These are phyloP conservation scores for Aureobasidium pullulans DNA, from an alignment of 2,329 filamentous ascomycete genomes.

Conservation along the genomic window DNA sequence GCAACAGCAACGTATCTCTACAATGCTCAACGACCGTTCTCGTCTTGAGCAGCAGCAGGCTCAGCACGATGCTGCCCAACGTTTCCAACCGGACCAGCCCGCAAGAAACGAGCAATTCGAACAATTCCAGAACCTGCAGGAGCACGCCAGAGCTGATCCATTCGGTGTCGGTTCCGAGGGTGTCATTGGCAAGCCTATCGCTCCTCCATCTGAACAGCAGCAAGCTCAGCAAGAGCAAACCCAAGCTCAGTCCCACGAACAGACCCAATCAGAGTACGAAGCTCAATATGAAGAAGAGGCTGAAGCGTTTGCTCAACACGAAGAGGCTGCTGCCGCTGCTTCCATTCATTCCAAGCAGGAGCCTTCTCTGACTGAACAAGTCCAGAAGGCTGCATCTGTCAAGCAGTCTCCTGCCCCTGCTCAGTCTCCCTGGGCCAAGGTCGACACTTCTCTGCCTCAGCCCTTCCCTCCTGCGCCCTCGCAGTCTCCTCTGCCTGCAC, in stretches of 20 bases:
- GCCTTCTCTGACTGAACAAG: conserved; percentile 70
- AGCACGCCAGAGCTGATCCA: conserved; percentile 23
- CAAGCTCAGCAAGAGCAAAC: conserved; percentile 21
- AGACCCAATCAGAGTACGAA: conserved; percentile 1
- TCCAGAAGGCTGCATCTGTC: conserved; percentile 63
- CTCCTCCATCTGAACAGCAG: conserved; percentile 13
- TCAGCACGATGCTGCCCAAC: conserved; percentile 42
- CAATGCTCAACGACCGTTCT: conserved; percentile 55
- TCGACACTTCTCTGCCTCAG: conserved; percentile 64
- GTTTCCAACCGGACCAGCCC: conserved; percentile 40
- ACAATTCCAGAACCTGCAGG: conserved; percentile 74
- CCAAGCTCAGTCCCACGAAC: background rate
- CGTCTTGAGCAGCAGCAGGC: conserved; percentile 56
- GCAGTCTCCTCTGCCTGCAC: conserved; percentile 76
- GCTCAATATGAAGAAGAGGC: conserved; percentile 20
- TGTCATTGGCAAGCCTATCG: conserved; percentile 27
- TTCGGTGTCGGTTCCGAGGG: conserved; percentile 24
- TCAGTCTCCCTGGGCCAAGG: conserved; percentile 52
- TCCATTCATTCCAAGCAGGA: conserved; percentile 33
- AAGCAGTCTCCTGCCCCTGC: conserved; percentile 48
- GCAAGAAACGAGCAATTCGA: conserved; percentile 58
- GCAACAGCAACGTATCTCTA: conserved; percentile 46
- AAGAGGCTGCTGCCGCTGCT: conserved; percentile 12
- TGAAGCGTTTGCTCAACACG: conserved; percentile 21
- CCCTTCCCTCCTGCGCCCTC: conserved; percentile 68